These are phyloP conservation scores for Oidiodendron maius DNA, from an alignment of 495 filamentous ascomycete species.

Conservation along the genomic window DNA sequence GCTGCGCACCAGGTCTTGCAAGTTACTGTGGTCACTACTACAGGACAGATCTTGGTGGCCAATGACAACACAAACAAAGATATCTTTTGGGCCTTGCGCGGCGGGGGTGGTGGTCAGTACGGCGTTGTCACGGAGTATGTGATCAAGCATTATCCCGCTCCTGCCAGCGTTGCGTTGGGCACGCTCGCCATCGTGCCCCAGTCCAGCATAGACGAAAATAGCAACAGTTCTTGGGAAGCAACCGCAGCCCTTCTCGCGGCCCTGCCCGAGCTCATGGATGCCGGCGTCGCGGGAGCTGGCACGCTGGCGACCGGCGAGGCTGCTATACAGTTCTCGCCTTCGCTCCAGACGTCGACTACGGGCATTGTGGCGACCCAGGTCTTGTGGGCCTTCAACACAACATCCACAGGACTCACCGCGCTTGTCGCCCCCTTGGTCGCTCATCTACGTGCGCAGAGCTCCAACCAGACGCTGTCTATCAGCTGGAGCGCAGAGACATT, in stretches of 20 bases:
- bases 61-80: slow-evolving; percentile 33
- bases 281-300: background rate
- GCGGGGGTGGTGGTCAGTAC: slow-evolving; percentile 34
- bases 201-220: background rate
- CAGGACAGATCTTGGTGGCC: slow-evolving; percentile 31
- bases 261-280: slow-evolving; percentile 5
- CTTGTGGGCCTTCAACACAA: slow-evolving; percentile 3
- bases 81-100: slow-evolving; percentile 43
- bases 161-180: slow-evolving; percentile 2
- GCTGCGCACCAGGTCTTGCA: slow-evolving; percentile 45
- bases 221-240: background rate
- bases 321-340: background rate
- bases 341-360: background rate
- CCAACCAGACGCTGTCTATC: background rate
- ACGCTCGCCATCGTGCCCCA: background rate
- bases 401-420: background rate
- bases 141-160: slow-evolving; percentile 14
- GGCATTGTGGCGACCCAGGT: background rate
- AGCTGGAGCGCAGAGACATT: background rate
- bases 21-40: slow-evolving; percentile 37
- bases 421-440: background rate
- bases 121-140: slow-evolving; percentile 19
- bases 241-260: background rate
- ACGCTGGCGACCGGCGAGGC: background rate
- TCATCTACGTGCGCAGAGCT: background rate